These are phyloP conservation scores for Chalaropsis ovoidea DNA, from an alignment of 2,329 filamentous ascomycete species.

Conservation along the genomic window DNA sequence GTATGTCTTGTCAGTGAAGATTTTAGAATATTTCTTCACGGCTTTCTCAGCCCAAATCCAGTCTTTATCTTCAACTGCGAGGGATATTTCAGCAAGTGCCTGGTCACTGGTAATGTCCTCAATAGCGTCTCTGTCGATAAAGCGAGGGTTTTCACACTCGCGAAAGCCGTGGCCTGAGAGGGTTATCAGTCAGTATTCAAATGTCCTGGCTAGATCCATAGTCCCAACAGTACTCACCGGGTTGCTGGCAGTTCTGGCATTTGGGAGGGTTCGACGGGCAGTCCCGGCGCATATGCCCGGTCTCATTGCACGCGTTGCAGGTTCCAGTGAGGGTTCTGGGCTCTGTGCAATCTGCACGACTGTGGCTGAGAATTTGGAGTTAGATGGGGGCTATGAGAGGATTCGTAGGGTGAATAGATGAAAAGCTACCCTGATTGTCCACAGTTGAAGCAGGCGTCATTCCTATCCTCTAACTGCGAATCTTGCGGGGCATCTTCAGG, in stretches of 20 bases:
- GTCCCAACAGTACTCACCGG: constrained; percentile 42
- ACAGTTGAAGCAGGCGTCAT: not conserved
- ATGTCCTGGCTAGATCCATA: no score
- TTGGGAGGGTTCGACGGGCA: constrained; percentile 51
- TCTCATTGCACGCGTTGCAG: constrained; percentile 41
- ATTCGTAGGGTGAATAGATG: not conserved
- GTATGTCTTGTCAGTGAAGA: constrained; percentile 48
- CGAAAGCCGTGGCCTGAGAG: constrained; percentile 43
- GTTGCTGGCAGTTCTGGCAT: constrained; percentile 49
- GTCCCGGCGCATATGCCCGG: constrained; percentile 48
- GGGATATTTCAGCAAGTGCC: constrained; percentile 42
- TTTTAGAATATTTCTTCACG: constrained; percentile 52
- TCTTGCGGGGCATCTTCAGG: no score
- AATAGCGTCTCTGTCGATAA: constrained; percentile 48
- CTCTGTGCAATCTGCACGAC: constrained; percentile 33
- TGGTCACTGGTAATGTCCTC: constrained; percentile 39
- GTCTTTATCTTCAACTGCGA: not conserved
- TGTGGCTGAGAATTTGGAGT: constrained; percentile 25
- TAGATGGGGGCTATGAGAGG: not conserved
- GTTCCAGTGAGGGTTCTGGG: constrained; percentile 27
- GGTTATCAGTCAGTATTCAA: not conserved
- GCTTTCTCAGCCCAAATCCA: constrained; percentile 39
- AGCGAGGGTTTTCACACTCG: constrained; percentile 51
- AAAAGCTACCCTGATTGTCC: not conserved
- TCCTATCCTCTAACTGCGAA: not conserved